These are phyloP conservation scores for Xylariaceae sp. DNA, from an alignment of 2,329 filamentous ascomycete genomes.

Conservation along the genomic window DNA sequence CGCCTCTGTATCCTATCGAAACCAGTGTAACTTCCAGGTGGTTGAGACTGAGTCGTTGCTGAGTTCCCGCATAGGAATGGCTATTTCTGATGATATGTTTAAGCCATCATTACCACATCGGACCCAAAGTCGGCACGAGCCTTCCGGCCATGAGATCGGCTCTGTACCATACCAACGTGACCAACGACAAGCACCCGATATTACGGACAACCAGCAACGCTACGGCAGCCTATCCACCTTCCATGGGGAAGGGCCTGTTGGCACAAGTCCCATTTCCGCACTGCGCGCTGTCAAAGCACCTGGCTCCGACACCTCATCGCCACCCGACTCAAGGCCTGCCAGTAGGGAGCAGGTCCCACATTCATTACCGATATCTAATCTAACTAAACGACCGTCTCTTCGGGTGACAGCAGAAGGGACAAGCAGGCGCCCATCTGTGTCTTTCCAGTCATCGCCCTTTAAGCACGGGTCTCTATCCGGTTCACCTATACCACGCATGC, in stretches of 20 bases:
- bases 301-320: conserved; percentile 60
- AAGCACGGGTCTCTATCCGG: conserved; percentile 94
- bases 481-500: conserved; percentile 60
- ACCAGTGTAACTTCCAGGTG: conserved; percentile 84
- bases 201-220: conserved; percentile 67
- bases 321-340: conserved; percentile 47
- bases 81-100: conserved; percentile 83
- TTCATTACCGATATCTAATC: conserved; percentile 49
- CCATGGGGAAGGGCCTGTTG: conserved; percentile 71
- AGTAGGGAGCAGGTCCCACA: conserved; percentile 44
- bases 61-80: conserved; percentile 84
- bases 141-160: conserved; percentile 54
- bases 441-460: conserved; percentile 76
- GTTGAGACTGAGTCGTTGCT: conserved; percentile 87
- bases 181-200: conserved; percentile 44
- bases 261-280: conserved; percentile 82
- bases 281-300: conserved; percentile 64
- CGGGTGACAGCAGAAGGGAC: conserved; percentile 47
- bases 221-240: conserved; percentile 91
- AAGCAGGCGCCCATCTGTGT: conserved; percentile 73
- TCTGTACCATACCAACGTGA: conserved; percentile 68
- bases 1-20: conserved; percentile 78
- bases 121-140: conserved; percentile 36
- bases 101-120: conserved; percentile 68
- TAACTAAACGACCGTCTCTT: conserved; percentile 32